A percentile compares a stretch with the other conserved stretches of the same genome.
Evolutionary conservation across 2,329 filamentous ascomycete species (phyloP).

Genomic region (Chrysoporthe puriensis): DNA sequence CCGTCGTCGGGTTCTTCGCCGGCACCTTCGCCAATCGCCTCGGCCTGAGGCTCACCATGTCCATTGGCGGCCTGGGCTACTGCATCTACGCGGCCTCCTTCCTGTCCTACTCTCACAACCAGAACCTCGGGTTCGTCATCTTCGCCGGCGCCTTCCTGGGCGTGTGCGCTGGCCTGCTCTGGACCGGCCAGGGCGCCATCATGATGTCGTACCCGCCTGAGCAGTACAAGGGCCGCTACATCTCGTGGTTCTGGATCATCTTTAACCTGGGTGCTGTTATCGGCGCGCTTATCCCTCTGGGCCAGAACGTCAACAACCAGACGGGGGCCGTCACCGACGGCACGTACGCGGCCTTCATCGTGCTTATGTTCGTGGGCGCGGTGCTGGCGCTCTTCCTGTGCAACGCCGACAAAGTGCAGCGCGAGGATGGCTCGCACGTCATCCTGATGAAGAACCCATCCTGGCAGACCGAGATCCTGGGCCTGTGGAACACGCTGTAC

Average conservation of each 20-base stretch:
- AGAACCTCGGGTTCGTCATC: slow-evolving; percentile 71
- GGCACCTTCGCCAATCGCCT: slow-evolving; percentile 79
- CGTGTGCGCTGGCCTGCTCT: slow-evolving; percentile 77
- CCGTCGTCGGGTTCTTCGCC: slow-evolving; percentile 69
- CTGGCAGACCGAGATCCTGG: slow-evolving; percentile 77
- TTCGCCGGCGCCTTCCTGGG: slow-evolving; percentile 79
- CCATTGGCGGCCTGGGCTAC: slow-evolving; percentile 77
- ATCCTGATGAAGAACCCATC: slow-evolving; percentile 91
- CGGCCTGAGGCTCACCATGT: slow-evolving; percentile 69
- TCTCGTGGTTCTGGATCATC: slow-evolving; percentile 92
- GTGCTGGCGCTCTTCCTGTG: slow-evolving; percentile 70
- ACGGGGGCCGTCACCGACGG: slow-evolving; percentile 66
- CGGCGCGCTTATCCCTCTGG: slow-evolving; percentile 76
- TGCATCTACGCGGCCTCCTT: slow-evolving; percentile 74
- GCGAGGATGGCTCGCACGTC: slow-evolving; percentile 76
- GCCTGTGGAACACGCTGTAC: slow-evolving; percentile 73
- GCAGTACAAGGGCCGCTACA: slow-evolving; percentile 81
- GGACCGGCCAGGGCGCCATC: slow-evolving; percentile 82
- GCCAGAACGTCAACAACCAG: slow-evolving; percentile 67
- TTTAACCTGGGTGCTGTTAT: slow-evolving; percentile 93
- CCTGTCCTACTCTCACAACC: slow-evolving; percentile 70
- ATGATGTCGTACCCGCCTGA: slow-evolving; percentile 91
- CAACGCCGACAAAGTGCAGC: slow-evolving; percentile 73
- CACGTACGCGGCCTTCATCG: slow-evolving; percentile 86
- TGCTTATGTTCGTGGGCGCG: slow-evolving; percentile 78